phyloP scores from a whole-genome alignment of 1,139 yeast species.

The Pichia sp. region DNA sequence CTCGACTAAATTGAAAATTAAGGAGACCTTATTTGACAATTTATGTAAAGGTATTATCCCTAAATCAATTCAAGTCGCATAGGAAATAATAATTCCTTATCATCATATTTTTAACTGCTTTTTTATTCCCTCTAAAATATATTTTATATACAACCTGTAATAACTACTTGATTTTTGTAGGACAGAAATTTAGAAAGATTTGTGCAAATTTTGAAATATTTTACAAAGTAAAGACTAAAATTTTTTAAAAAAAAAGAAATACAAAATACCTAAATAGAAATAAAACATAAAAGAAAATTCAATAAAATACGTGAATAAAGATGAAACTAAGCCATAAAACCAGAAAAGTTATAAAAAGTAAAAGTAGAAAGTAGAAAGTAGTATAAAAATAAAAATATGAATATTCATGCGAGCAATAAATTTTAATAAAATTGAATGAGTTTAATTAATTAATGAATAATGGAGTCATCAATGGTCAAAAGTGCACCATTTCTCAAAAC shows the following conservation, averaged over 20 bases:
- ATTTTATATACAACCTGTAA: too few relatives aligned
- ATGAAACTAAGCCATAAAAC: too few relatives aligned
- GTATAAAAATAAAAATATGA: slow-evolving; percentile 3
- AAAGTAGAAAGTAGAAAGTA: not conserved
- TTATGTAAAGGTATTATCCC: slow-evolving; percentile 33
- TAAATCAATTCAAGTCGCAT: slow-evolving; percentile 17
- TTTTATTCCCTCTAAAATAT: not conserved
- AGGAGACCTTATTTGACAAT: slow-evolving; percentile 58
- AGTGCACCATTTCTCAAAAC: slow-evolving; percentile 56
- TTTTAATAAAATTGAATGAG: not conserved
- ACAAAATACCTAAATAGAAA: too few relatives aligned
- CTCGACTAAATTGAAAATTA: slow-evolving; percentile 37
- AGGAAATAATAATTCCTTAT: not conserved
- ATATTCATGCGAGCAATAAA: too few relatives aligned
- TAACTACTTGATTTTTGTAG: too few relatives aligned
- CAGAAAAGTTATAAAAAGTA: not conserved
- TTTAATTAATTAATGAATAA: too few relatives aligned
- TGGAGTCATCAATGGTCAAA: slow-evolving; percentile 42
- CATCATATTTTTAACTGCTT: not conserved
- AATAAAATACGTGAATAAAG: too few relatives aligned
- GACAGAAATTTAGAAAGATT: too few relatives aligned
- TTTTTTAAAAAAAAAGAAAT: too few relatives aligned
- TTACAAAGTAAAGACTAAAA: too few relatives aligned
- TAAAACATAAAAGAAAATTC: too few relatives aligned
- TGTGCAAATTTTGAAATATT: too few relatives aligned